Percentiles rank a stretch among this genome's conserved stretches.
These are phyloP conservation scores for Flagelloscypha sp. DNA, from an alignment of 768 basidiomycete species.

Conservation along the genomic window DNA sequence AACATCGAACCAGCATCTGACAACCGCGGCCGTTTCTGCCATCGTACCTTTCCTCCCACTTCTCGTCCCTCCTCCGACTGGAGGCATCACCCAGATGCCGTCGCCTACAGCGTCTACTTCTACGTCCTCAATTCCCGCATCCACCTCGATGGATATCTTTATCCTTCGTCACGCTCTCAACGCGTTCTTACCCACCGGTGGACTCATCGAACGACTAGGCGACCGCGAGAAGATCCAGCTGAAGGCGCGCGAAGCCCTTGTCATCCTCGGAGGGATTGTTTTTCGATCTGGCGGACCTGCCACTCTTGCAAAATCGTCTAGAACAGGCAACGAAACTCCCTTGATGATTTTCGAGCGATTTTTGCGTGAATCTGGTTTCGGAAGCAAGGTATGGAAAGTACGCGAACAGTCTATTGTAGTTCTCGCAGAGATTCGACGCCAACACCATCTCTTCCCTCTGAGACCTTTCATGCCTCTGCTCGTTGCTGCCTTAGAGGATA, in stretches of 20 bases:
- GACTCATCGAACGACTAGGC: slow-evolving; percentile 75
- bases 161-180: slow-evolving; percentile 60
- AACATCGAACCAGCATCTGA: slow-evolving; percentile 74
- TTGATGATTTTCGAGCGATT: slow-evolving; percentile 62
- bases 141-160: slow-evolving; percentile 41
- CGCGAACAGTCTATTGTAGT: slow-evolving; percentile 74
- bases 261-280: slow-evolving; percentile 64
- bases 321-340: slow-evolving; percentile 62
- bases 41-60: slow-evolving; percentile 60
- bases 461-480: slow-evolving; percentile 72
- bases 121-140: slow-evolving; percentile 33
- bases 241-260: slow-evolving; percentile 71
- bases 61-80: slow-evolving; percentile 42
- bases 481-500: slow-evolving; percentile 83
- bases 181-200: slow-evolving; percentile 67
- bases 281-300: slow-evolving; percentile 46
- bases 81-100: slow-evolving; percentile 16
- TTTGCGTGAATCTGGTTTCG: slow-evolving; percentile 62
- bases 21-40: slow-evolving; percentile 65
- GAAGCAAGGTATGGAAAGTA: slow-evolving; percentile 80
- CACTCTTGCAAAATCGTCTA: slow-evolving; percentile 35
- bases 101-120: slow-evolving; percentile 48
- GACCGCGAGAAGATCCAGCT: slow-evolving; percentile 70
- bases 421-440: slow-evolving; percentile 65
- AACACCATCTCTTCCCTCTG: slow-evolving; percentile 68